phyloP scores from a whole-genome alignment of 129 eudicot genomes.

The Flaveria brownii region DNA sequence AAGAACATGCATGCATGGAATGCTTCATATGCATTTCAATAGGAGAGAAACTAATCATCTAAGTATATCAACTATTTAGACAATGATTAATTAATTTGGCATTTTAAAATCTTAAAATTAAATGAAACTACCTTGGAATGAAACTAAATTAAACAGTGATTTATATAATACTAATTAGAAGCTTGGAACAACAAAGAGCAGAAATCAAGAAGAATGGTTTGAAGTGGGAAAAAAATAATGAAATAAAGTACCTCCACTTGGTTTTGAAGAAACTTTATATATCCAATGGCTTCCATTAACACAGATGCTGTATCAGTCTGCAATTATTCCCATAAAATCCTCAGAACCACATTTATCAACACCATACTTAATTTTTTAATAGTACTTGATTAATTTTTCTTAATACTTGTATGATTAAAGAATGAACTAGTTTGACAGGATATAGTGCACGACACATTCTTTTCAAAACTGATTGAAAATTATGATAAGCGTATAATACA shows the following conservation, averaged over 20 bases:
- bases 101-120: background rate
- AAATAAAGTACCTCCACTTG: conserved; percentile 69
- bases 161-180: background rate
- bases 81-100: background rate
- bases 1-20: background rate
- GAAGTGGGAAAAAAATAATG: background rate
- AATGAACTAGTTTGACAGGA: too few relatives aligned
- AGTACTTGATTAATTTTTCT: background rate
- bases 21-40: background rate
- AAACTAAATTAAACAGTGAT: background rate
- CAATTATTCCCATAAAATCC: conserved; percentile 45
- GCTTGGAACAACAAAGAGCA: background rate
- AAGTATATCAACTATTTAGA: background rate
- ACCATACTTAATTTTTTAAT: background rate
- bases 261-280: conserved; percentile 84
- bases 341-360: conserved; percentile 27
- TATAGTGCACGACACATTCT: too few relatives aligned
- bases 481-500: too few relatives aligned
- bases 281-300: conserved; percentile 89
- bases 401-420: too few relatives aligned
- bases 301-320: conserved; percentile 97
- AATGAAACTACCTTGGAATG: background rate
- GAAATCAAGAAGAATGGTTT: conserved; percentile 31
- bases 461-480: too few relatives aligned
- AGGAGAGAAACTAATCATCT: background rate